phyloP scores from a whole-genome alignment of 192 early-diverging fungal species.

The Paraglomus brasilianum region DNA sequence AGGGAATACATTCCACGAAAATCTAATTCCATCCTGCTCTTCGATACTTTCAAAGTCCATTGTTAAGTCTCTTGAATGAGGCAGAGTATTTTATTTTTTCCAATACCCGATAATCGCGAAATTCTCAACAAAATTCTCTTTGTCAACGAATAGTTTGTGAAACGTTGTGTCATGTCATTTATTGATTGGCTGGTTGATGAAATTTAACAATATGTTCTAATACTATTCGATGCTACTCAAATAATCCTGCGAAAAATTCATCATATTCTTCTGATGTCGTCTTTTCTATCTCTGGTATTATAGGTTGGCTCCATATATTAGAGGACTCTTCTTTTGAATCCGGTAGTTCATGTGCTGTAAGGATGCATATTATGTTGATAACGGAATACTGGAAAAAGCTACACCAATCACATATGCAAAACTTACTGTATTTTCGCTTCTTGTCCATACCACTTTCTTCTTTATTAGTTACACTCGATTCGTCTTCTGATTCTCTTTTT shows the following conservation, averaged over 20 bases:
- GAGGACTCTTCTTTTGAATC: no score
- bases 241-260: conserved; percentile 20
- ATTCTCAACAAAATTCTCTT: no score
- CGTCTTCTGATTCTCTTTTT: not conserved
- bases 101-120: no score
- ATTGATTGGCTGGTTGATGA: no score
- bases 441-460: not conserved
- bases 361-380: not conserved
- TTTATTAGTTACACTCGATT: not conserved
- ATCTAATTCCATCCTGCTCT: conserved; percentile 93
- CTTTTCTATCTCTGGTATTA: not conserved
- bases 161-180: no score
- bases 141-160: no score
- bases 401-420: not conserved
- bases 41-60: conserved; percentile 89
- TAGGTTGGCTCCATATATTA: not conserved
- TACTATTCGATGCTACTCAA: no score
- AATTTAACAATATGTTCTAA: no score
- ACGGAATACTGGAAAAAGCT: not conserved
- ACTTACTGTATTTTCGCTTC: not conserved
- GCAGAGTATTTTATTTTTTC: no score
- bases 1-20: conserved; percentile 98
- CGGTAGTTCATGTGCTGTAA: not conserved
- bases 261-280: not conserved
- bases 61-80: no score